A percentile compares a stretch with the other conserved stretches of the same genome.
Evolutionary conservation across 768 basidiomycete genomes (phyloP).

Genomic region (Phaeotremella fagi): DNA sequence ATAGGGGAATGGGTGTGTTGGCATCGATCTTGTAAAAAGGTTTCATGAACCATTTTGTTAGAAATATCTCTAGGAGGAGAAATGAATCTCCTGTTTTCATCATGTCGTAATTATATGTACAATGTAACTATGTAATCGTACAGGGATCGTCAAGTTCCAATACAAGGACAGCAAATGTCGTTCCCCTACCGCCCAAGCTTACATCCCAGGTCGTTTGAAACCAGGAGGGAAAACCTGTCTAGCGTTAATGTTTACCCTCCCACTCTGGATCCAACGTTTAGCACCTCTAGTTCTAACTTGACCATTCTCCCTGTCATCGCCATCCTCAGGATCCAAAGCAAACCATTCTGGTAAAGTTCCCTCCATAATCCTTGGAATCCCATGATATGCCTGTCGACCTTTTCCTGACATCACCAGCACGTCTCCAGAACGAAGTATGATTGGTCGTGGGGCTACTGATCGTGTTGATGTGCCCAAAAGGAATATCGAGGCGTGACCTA

Average conservation of each 20-base stretch:
- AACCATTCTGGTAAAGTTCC: conserved; percentile 61
- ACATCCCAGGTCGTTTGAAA: conserved; percentile 19
- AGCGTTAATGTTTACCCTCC: conserved; percentile 82
- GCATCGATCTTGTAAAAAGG: conserved; percentile 15
- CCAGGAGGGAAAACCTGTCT: conserved; percentile 57
- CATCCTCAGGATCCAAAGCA: neutral
- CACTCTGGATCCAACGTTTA: conserved; percentile 36
- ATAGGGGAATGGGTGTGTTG: conserved; percentile 17
- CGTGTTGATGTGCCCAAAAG: conserved; percentile 80
- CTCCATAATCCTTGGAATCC: conserved; percentile 83
- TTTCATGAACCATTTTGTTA: neutral
- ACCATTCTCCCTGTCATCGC: conserved; percentile 42
- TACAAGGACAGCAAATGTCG: too few species aligned
- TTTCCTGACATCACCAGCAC: conserved; percentile 89
- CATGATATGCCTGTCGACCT: conserved; percentile 83
- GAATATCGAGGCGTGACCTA: conserved; percentile 80
- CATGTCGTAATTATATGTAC: too few species aligned
- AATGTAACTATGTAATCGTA: too few species aligned
- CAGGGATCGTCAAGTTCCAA: too few species aligned
- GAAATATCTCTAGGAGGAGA: too few species aligned
- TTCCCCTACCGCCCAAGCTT: too few species aligned
- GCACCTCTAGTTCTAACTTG: conserved; percentile 11
- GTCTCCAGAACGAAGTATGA: conserved; percentile 87
- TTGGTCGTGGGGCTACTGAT: conserved; percentile 67
- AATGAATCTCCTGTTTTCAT: too few species aligned